Conservation (phyloP, 495 filamentous ascomycete species). For the Penicillium arizonense region DNA sequence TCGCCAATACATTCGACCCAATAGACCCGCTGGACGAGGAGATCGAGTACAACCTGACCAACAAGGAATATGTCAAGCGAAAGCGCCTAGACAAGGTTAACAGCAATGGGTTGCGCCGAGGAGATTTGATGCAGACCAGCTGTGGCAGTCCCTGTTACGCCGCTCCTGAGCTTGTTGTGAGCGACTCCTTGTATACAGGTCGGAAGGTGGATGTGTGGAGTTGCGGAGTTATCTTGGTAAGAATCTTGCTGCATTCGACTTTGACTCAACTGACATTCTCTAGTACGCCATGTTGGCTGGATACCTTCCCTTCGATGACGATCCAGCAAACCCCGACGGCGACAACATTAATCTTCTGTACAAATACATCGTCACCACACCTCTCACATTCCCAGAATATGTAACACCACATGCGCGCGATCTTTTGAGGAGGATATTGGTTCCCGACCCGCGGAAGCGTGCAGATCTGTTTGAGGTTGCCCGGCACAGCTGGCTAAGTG, state of each 20-base stretch:
- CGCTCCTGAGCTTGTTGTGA: slow-evolving; percentile 95
- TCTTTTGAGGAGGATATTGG: slow-evolving; percentile 85
- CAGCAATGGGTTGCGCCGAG: slow-evolving; percentile 79
- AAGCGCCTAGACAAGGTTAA: slow-evolving; percentile 76
- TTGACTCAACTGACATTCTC: slow-evolving; percentile 2
- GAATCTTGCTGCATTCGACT: slow-evolving; percentile 28
- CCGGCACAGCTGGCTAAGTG: slow-evolving; percentile 96
- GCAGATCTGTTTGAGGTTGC: slow-evolving; percentile 98
- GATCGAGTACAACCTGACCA: slow-evolving; percentile 81
- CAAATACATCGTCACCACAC: slow-evolving; percentile 98
- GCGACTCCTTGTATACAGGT: slow-evolving; percentile 95
- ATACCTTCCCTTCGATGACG: slow-evolving; percentile 98
- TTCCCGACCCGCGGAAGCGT: slow-evolving; percentile 92
- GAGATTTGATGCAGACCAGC: slow-evolving; percentile 58
- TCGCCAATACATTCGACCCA: slow-evolving; percentile 96
- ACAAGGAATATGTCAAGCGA: slow-evolving; percentile 80
- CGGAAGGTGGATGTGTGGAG: slow-evolving; percentile 99
- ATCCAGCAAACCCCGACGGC: slow-evolving; percentile 96
- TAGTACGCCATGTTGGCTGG: slow-evolving; percentile 99
- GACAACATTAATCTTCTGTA: slow-evolving; percentile 99
- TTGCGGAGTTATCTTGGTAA: slow-evolving; percentile 96
- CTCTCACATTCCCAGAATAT: slow-evolving; percentile 97
- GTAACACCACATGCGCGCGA: slow-evolving; percentile 96
- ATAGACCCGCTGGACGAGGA: slow-evolving; percentile 84
- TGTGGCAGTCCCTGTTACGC: slow-evolving; percentile 80